Evolutionary conservation across 2,329 filamentous ascomycete species (phyloP).

Genomic region (Thielaviopsis ethacetica): DNA sequence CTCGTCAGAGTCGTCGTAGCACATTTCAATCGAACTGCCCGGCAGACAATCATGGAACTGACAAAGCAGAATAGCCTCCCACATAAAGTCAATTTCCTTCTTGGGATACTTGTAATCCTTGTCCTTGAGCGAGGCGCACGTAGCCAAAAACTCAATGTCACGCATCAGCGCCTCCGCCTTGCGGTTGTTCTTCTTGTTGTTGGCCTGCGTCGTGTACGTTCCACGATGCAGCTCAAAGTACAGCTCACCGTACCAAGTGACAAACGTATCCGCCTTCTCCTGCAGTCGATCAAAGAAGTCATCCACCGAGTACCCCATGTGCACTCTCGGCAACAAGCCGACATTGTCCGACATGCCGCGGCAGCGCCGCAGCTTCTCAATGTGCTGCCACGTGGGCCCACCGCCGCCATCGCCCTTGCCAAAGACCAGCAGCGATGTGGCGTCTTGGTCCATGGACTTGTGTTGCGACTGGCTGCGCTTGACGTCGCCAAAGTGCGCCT

Average conservation of each 20-base stretch:
- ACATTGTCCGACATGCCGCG: conserved; percentile 81
- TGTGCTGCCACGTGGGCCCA: conserved; percentile 80
- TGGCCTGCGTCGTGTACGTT: conserved; percentile 92
- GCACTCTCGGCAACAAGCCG: conserved; percentile 68
- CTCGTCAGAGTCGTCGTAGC: conserved; percentile 87
- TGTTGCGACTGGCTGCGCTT: conserved; percentile 79
- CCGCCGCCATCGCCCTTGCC: conserved; percentile 95
- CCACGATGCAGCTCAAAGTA: conserved; percentile 97
- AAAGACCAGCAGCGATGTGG: conserved; percentile 79
- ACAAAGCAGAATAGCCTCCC: conserved; percentile 80
- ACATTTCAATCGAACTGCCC: conserved; percentile 93
- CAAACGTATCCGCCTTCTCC: conserved; percentile 60
- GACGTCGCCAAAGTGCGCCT: conserved; percentile 88
- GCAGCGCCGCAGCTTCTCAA: conserved; percentile 87
- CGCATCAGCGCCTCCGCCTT: conserved; percentile 71
- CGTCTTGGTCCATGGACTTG: conserved; percentile 89
- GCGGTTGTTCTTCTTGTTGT: conserved; percentile 92
- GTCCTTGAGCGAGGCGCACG: conserved; percentile 61
- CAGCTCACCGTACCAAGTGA: conserved; percentile 94
- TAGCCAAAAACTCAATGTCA: conserved; percentile 76
- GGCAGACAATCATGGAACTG: conserved; percentile 97
- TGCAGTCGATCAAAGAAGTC: conserved; percentile 84
- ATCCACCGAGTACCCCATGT: conserved; percentile 79
- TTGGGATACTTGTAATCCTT: conserved; percentile 78
- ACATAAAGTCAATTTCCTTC: conserved; percentile 85